Base-by-base conservation (phyloP, 208 protist species). In the Wallacemonas sp. region DNA sequence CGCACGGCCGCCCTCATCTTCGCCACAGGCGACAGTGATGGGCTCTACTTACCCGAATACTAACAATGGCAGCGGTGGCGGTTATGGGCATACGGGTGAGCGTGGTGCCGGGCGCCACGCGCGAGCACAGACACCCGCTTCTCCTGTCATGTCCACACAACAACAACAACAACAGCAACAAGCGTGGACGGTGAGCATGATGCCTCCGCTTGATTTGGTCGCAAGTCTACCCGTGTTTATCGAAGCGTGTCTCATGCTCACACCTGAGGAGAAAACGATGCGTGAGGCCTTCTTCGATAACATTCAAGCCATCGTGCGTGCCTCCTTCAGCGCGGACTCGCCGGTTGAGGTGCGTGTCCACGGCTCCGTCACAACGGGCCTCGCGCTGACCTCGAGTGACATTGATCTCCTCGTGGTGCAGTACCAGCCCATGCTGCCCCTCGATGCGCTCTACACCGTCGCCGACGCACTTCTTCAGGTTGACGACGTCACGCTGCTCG, bases 391-490 rank as follows among this genome's bases (percentile, higher is more conserved):
- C 15, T 89, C 77, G 9, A 93, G 86, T 49, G 89, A 95, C 44
- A 84, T 95, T 66, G 89, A 95, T 62, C 53, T 95, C n/a, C 75
- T 93, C 27, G 80, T 89, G 24, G 76, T 81, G 0, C 71, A 72
- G 28, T 95, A 93, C 49, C 72, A 92, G 55, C 89, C 89, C 1
- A 54, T 77, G n/a, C 49, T 72, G 11, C 82, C 89, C 26, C 58
- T 90, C 28, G 76, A 90, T 14, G 89, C 89, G n/a, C 74, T 95
- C 58, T 75, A 90, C 36, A 66, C 62, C 2, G 51, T 95, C 1
- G 84, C 89, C 2, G 46, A 58, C n/a, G 82, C 81, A 8, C 70
- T 93, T 31, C 49, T 87, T 55, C 59, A 75, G 47, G 60, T 90
- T n/a, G 77, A 82, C 36, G 77, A 74, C 3, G 39, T 62, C 2